Evolutionary conservation across 345 rosid species (phyloP), one percentile per base, ranked within the genome.

Genomic region (Gossypium thurberi): DNA sequence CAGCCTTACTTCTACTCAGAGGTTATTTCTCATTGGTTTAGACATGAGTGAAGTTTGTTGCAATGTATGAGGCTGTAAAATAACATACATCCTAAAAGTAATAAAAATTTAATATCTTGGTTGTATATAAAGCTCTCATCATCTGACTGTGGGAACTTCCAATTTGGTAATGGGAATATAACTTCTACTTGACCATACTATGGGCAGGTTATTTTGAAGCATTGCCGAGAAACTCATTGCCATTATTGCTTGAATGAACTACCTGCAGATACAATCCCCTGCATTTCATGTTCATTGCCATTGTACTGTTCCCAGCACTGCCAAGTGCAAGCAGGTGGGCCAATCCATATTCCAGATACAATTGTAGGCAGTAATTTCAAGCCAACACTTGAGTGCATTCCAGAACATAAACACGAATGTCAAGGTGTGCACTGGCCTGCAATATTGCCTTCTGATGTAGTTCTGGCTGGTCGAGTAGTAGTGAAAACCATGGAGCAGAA

Each of bases 381-480:
- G 74, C 75, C 76, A 51, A 75, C 76, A 75, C 65, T 65, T 23
- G 86, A 78, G 65, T 64, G 71, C 74, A 46, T 86, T 82, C 81
- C 77, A 47, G 98, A 93, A 69, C 98, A 93, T 86, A 82, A 83
- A 74, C 97, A 89, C 82, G 97, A 93, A 81, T 93, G 97, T 75
- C 79, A 57, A 43, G 96, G 92, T 71, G 86, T 84, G 10, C 81
- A 85, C 79, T 93, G 97, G 98, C 90, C 94, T 74, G 84, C 86
- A 10, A 80, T 90, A 73, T 79, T 93, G 72, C 94, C 97, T 70
- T 70, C 90, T 44, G 88, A 90, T 78, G 77, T 92, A 68, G 89
- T 89, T 79, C 81, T 93, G 80, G 94, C 97, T 66, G 96, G 94
- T 78, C 88, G 96, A 43, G 37, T 88, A 26, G 66, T 91, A 47